Conservation (phyloP, 2,329 filamentous ascomycete genomes). For the Epichloe baconii region DNA sequence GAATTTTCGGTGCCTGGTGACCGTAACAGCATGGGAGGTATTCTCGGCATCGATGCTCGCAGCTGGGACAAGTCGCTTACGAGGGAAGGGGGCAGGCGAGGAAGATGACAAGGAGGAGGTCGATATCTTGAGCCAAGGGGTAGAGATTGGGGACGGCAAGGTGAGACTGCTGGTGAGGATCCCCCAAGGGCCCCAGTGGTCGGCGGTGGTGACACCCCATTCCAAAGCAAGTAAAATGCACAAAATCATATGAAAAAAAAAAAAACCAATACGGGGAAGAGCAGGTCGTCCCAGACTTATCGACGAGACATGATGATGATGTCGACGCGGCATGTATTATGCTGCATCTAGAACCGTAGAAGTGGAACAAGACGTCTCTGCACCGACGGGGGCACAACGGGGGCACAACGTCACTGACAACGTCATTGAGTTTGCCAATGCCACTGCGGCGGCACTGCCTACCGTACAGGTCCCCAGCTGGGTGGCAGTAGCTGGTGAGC, state of each 20-base stretch:
- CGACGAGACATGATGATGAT: too few species aligned
- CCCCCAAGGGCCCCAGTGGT: conserved; percentile 43
- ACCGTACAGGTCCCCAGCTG: too few species aligned
- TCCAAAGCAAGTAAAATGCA: conserved; percentile 6
- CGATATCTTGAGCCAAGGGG: conserved; percentile 48
- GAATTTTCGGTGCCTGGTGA: conserved; percentile 97
- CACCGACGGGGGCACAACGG: too few species aligned
- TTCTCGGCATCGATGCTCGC: conserved; percentile 52
- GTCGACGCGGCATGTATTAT: too few species aligned
- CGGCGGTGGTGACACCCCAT: conserved; percentile 23
- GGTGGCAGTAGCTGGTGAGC: too few species aligned
- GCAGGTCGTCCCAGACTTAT: too few species aligned
- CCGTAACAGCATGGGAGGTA: conserved; percentile 67
- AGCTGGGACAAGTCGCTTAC: conserved; percentile 52
- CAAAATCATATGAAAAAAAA: conserved; percentile 17
- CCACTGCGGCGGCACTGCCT: too few species aligned
- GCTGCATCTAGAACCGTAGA: too few species aligned
- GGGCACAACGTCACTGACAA: too few species aligned
- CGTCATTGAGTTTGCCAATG: too few species aligned
- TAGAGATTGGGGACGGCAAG: conserved; percentile 34
- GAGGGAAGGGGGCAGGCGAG: conserved; percentile 27
- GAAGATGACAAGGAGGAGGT: conserved; percentile 29
- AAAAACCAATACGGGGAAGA: too few species aligned
- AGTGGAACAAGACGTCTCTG: too few species aligned
- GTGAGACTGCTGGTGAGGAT: conserved; percentile 51